Conservation (phyloP, 495 filamentous ascomycete genomes). For the Hyaloscypha bicolor region DNA sequence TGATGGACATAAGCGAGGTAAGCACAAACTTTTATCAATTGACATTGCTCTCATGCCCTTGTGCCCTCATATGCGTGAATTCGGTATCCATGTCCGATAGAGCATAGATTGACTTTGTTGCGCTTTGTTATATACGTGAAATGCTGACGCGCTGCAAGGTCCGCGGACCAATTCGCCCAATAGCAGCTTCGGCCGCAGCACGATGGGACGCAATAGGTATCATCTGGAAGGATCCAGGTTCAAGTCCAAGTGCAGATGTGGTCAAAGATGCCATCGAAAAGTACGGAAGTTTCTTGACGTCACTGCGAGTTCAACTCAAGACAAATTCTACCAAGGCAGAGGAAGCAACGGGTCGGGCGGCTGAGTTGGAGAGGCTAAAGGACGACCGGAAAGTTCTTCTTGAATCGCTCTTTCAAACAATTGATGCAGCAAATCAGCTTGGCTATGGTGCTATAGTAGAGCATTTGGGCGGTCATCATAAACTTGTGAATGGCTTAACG, state of each 20-base stretch:
- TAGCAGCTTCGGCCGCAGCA: constrained; percentile 22
- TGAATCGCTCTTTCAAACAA: constrained; percentile 29
- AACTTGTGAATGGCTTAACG: constrained; percentile 53
- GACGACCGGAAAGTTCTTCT: constrained; percentile 21
- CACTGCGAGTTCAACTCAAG: constrained; percentile 33
- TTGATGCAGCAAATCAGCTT: constrained; percentile 50
- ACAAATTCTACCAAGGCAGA: constrained; percentile 29
- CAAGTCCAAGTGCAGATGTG: constrained; percentile 24
- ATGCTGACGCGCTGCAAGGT: constrained; percentile 23
- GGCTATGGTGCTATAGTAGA: constrained; percentile 68
- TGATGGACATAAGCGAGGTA: constrained; percentile 29
- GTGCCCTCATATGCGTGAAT: neutral
- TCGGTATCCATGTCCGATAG: neutral
- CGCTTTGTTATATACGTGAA: neutral
- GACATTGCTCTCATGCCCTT: neutral
- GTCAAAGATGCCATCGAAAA: constrained; percentile 34
- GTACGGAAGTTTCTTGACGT: constrained; percentile 33
- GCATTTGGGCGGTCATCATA: constrained; percentile 47
- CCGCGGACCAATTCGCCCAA: constrained; percentile 27
- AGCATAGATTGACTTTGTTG: neutral
- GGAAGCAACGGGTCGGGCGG: constrained; percentile 13
- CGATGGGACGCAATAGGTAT: constrained; percentile 37
- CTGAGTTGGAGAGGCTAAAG: constrained; percentile 29
- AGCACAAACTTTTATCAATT: constrained; percentile 10
- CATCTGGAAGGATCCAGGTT: constrained; percentile 32